Evolutionary conservation across 192 early-diverging fungal species (phyloP), one percentile per base, ranked within the genome.

Genomic region (Coemansia sp.): DNA sequence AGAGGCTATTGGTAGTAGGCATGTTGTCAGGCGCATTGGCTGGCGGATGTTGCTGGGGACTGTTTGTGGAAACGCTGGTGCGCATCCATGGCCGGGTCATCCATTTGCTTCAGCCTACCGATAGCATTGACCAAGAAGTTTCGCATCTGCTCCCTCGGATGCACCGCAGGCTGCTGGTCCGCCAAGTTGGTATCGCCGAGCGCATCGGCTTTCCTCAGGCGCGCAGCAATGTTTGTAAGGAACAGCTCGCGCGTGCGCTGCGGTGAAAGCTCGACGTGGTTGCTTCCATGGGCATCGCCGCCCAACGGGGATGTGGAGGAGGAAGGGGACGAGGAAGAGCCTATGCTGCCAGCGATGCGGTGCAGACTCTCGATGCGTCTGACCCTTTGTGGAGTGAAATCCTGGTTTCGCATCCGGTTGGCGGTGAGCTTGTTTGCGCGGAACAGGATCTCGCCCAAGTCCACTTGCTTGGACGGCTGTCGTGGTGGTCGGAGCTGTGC

Each of bases 121-220:
- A 79, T 70, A 1, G 77, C 70, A 21, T 37, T 34, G 23, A 70
- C 37, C 37, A 79, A 49, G 20, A 68, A 46, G 23, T 65, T 30
- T 7, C 72, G 63, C 70, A 74, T 74, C 51, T 74, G 67, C 23
- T 79, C 77, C 18, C 77, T 42, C 7, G 77, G 71, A 45, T 79
- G 71, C 43, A 29, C 71, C 3, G 48, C 61, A 8, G 46, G 8
- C 67, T 57, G 58, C 1, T 13, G 23, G 4, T 34, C 21, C 9
- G 7, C 20, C 13, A 3, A 26, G 18, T 5, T 2, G 28, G 15
- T 13, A 20, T 20, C 3, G 40, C 28, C 16, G n/a, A 57, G 7
- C 1, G 42, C 58, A 55, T 66, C 67, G 39, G 68, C 33, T 0
- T 58, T 63, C 8, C 59, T 45, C 35, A 79, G 57, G 16, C 66